phyloP scores from a whole-genome alignment of 192 early-diverging fungal species.

The Backusella circina region DNA sequence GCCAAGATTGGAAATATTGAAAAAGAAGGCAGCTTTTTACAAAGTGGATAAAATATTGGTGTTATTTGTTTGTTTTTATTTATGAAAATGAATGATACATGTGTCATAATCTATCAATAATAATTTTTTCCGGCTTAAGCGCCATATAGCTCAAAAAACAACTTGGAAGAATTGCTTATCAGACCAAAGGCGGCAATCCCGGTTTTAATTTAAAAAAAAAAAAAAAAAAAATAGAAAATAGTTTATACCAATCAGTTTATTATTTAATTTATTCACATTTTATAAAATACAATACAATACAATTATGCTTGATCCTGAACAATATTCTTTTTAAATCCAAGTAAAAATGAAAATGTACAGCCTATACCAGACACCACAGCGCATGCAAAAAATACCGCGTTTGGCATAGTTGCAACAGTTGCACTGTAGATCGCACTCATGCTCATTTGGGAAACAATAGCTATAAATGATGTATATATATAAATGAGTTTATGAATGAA shows the following conservation, averaged over 20 bases:
- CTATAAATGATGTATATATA: not conserved
- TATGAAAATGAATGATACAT: not conserved
- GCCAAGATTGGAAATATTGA: not conserved
- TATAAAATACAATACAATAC: not conserved
- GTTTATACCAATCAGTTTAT: not conserved
- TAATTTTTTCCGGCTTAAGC: not conserved
- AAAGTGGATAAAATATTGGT: not conserved
- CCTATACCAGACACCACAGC: slow-evolving; percentile 23
- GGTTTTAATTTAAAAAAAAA: no score
- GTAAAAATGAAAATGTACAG: slow-evolving; percentile 33
- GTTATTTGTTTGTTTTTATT: not conserved
- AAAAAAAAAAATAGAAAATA: not conserved
- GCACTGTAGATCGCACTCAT: slow-evolving; percentile 41
- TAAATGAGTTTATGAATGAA: not conserved
- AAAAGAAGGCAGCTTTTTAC: not conserved
- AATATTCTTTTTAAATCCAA: not conserved
- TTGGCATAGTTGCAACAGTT: slow-evolving; percentile 36
- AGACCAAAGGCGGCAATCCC: not conserved
- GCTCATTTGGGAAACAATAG: slow-evolving; percentile 34
- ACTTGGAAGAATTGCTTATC: not conserved
- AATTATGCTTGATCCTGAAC: not conserved
- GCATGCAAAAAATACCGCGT: slow-evolving; percentile 39
- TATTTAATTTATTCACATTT: not conserved
- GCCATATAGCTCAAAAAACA: not conserved
- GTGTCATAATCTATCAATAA: not conserved